Evolutionary conservation across 495 filamentous ascomycete species (phyloP).

Genomic region (Diplogelasinospora grovesii): DNA sequence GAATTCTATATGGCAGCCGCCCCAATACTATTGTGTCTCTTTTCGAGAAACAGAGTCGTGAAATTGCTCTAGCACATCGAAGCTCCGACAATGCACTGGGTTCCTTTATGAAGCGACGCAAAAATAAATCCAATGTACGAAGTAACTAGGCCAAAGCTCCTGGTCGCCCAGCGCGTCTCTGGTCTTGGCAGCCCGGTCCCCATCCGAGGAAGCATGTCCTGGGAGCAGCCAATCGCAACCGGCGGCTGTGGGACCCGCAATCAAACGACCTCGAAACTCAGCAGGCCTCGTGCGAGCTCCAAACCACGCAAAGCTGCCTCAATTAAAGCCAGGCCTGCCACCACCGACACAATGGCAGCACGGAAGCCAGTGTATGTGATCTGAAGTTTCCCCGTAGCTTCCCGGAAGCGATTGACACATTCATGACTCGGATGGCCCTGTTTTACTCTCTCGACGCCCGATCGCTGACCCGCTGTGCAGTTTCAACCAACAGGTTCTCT

Average conservation of each 20-base stretch:
- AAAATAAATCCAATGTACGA: conserved; percentile 15
- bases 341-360: conserved; percentile 40
- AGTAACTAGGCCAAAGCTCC: conserved; percentile 9
- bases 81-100: not conserved
- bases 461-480: conserved; percentile 46
- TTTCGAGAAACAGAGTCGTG: too few relatives aligned
- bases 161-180: conserved; percentile 9
- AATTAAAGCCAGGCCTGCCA: conserved; percentile 19
- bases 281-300: conserved; percentile 18
- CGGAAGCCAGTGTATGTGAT: conserved; percentile 43
- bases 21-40: too few relatives aligned
- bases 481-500: conserved; percentile 85
- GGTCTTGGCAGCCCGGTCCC: conserved; percentile 6
- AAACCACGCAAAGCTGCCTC: conserved; percentile 21
- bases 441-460: not conserved
- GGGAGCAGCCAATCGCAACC: too few relatives aligned
- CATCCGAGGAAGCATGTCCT: too few relatives aligned
- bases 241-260: conserved; percentile 19
- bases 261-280: conserved; percentile 23
- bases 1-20: too few relatives aligned
- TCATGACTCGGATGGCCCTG: too few relatives aligned
- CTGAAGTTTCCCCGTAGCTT: not conserved
- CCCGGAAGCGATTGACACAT: conserved; percentile 17
- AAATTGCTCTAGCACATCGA: not conserved
- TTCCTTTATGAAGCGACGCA: conserved; percentile 1